Evolutionary conservation across 1,139 yeast species (phyloP).

Genomic region (Magnusiomyces ingens): DNA sequence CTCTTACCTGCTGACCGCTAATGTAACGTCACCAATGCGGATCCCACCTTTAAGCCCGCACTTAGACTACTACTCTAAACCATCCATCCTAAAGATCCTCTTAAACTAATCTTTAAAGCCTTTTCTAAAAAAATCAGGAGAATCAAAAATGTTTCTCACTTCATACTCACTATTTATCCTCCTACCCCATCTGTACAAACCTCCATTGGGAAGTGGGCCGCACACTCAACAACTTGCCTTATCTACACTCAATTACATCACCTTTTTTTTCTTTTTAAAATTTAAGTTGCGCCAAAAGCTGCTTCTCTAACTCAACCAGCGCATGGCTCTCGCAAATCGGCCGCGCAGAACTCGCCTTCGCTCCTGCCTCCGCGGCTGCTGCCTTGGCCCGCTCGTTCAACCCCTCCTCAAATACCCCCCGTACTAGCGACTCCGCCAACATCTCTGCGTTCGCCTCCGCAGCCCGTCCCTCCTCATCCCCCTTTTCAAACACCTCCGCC

Average conservation of each 20-base stretch:
- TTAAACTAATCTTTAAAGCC: too few species aligned
- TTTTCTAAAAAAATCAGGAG: too few species aligned
- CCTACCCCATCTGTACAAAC: too few species aligned
- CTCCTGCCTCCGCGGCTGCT: not conserved
- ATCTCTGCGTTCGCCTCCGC: not conserved
- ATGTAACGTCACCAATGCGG: too few species aligned
- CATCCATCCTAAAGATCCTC: too few species aligned
- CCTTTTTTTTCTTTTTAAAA: not conserved
- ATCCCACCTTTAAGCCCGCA: too few species aligned
- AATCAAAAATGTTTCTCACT: too few species aligned
- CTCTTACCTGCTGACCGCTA: too few species aligned
- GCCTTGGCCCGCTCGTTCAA: not conserved
- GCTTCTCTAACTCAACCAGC: not conserved
- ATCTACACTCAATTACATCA: too few species aligned
- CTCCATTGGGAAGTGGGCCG: not conserved
- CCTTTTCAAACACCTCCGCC: slow-evolving; percentile 19
- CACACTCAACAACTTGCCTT: too few species aligned
- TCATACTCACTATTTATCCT: too few species aligned
- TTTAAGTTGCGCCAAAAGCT: not conserved
- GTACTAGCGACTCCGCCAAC: slow-evolving; percentile 10
- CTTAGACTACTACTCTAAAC: too few species aligned
- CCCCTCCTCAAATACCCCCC: slow-evolving; percentile 6
- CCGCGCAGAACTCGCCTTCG: not conserved
- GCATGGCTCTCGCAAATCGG: not conserved
- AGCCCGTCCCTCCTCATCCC: slow-evolving; percentile 5